These are phyloP conservation scores for Royoungia palumana DNA, from an alignment of 768 basidiomycete species.

Conservation along the genomic window DNA sequence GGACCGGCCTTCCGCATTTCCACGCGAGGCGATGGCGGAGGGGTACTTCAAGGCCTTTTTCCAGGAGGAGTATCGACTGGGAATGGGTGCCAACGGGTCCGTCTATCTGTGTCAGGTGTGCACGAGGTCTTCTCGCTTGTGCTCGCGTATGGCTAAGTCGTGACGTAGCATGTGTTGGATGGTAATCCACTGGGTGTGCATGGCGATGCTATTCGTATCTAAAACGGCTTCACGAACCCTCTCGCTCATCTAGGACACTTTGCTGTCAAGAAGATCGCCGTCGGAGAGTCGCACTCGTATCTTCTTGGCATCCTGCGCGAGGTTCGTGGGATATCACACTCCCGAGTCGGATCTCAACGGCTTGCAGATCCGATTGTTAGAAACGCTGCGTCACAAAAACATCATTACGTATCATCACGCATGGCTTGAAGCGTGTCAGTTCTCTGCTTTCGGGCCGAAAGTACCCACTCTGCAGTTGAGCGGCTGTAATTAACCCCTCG, in stretches of 20 bases:
- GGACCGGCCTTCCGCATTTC: slow-evolving; percentile 41
- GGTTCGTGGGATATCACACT: slow-evolving; percentile 32
- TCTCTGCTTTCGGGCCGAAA: slow-evolving; percentile 85
- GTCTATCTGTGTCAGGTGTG: slow-evolving; percentile 85
- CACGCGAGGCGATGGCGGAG: slow-evolving; percentile 75
- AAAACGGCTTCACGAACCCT: slow-evolving; percentile 1
- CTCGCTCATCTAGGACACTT: slow-evolving; percentile 57
- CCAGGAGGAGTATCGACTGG: slow-evolving; percentile 80
- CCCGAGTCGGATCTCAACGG: neutral
- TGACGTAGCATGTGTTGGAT: slow-evolving; percentile 72
- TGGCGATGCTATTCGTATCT: neutral
- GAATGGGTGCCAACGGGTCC: slow-evolving; percentile 93
- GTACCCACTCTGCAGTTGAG: slow-evolving; percentile 85
- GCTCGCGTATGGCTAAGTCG: slow-evolving; percentile 2
- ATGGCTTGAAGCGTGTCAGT: slow-evolving; percentile 84
- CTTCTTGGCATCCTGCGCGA: slow-evolving; percentile 79
- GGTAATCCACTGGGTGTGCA: slow-evolving; percentile 72
- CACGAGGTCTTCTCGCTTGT: neutral
- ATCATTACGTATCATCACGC: slow-evolving; percentile 96
- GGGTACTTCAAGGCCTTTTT: slow-evolving; percentile 95
- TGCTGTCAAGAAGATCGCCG: slow-evolving; percentile 95
- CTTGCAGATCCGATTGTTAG: slow-evolving; percentile 72
- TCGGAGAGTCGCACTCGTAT: slow-evolving; percentile 86
- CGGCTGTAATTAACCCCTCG: neutral
- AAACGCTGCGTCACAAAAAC: slow-evolving; percentile 84